These are phyloP conservation scores for Coleophoma crateriformis DNA, from an alignment of 2,329 filamentous ascomycete species.

Conservation along the genomic window DNA sequence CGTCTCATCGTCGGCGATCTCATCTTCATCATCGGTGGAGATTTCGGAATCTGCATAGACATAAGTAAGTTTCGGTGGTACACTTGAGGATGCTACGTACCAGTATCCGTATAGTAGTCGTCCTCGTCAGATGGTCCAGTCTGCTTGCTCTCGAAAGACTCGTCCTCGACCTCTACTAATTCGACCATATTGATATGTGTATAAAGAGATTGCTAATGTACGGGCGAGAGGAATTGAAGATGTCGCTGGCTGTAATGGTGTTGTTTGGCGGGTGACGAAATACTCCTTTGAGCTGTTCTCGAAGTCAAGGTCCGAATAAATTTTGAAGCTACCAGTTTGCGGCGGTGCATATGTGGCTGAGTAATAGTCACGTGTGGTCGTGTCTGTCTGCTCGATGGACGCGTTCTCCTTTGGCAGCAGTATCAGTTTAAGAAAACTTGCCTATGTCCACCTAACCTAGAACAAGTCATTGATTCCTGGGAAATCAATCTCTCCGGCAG, in stretches of 20 bases:
- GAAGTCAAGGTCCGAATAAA: not conserved
- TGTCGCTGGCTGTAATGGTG: not conserved
- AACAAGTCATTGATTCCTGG: no score
- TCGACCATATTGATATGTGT: constrained; percentile 70
- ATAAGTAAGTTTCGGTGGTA: constrained; percentile 10
- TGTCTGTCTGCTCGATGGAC: no score
- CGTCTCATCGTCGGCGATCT: constrained; percentile 48
- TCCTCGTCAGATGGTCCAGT: constrained; percentile 63
- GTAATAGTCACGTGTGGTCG: not conserved
- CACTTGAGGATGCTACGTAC: constrained; percentile 42
- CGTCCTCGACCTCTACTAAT: constrained; percentile 93
- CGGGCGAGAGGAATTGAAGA: not conserved
- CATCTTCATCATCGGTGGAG: constrained; percentile 72
- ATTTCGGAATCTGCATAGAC: constrained; percentile 66
- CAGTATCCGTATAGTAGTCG: constrained; percentile 88
- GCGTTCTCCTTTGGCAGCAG: no score
- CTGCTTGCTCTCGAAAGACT: constrained; percentile 78
- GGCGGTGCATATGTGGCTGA: not conserved
- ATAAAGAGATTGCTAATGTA: not conserved
- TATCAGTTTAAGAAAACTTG: no score
- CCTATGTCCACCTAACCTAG: no score
- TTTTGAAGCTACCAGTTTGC: not conserved
- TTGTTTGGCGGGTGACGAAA: not conserved
- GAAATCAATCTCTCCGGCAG: no score
- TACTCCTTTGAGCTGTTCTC: not conserved